These are phyloP conservation scores for Mycena rosella DNA, from an alignment of 768 basidiomycete genomes.

Conservation along the genomic window DNA sequence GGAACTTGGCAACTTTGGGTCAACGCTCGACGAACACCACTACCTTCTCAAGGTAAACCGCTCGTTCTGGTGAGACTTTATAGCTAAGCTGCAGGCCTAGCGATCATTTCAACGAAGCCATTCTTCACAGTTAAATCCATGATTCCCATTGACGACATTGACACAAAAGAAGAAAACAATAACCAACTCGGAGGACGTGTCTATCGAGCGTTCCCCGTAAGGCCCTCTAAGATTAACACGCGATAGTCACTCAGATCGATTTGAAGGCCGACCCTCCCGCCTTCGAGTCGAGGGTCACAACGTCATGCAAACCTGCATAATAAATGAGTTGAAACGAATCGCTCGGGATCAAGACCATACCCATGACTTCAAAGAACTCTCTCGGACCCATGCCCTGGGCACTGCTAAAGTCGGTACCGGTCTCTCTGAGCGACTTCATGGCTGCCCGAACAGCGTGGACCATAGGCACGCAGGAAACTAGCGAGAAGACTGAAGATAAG, in stretches of 20 bases:
- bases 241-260: conserved; percentile 31
- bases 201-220: too few relatives aligned
- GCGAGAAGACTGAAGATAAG: conserved; percentile 71
- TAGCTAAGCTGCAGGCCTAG: too few relatives aligned
- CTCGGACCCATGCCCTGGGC: conserved; percentile 81
- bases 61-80: too few relatives aligned
- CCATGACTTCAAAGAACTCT: conserved; percentile 84
- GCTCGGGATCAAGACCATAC: conserved; percentile 49
- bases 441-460: conserved; percentile 85
- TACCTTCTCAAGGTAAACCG: too few relatives aligned
- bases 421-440: conserved; percentile 81
- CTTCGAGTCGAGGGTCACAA: conserved; percentile 23
- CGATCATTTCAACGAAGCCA: too few relatives aligned
- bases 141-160: too few relatives aligned
- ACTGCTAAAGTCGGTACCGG: conserved; percentile 76
- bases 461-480: conserved; percentile 82
- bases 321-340: background rate
- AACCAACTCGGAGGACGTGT: too few relatives aligned
- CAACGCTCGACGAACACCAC: too few relatives aligned
- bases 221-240: too few relatives aligned
- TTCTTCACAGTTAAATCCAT: too few relatives aligned
- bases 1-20: too few relatives aligned
- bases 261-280: conserved; percentile 31
- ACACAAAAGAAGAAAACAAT: too few relatives aligned
- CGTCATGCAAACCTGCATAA: conserved; percentile 10